Percentiles rank a stretch among this genome's conserved stretches.
Evolutionary conservation across 768 basidiomycete species (phyloP).

Genomic region (Phaffia tasmanica): DNA sequence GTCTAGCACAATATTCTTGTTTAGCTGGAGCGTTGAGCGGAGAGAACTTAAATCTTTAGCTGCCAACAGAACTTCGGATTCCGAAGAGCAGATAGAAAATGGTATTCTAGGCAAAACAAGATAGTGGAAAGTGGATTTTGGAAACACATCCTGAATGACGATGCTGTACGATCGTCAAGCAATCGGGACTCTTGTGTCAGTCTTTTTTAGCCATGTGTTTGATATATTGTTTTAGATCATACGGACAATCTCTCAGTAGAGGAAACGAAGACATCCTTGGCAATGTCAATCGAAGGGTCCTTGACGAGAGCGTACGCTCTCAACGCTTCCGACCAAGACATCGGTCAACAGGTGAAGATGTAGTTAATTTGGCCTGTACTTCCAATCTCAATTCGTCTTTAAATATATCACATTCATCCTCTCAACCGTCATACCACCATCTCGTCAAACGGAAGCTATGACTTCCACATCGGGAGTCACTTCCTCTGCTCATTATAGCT

Average conservation of each 20-base stretch:
- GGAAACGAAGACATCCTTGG: conserved; percentile 1
- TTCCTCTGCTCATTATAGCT: no score
- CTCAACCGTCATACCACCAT: no score
- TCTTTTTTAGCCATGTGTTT: neutral
- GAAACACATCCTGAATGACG: conserved; percentile 14
- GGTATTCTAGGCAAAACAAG: conserved; percentile 22
- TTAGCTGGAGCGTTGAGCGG: neutral
- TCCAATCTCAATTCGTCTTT: no score
- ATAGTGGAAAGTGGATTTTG: conserved; percentile 12
- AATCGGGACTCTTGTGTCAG: no score
- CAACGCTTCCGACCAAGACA: conserved; percentile 19
- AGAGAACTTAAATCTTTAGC: neutral
- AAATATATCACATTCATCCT: no score
- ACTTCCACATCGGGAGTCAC: no score
- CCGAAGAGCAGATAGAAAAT: neutral
- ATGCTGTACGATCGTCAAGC: neutral
- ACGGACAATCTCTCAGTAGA: conserved; percentile 10
- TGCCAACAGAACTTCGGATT: neutral
- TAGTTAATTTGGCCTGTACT: no score
- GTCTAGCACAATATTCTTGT: conserved; percentile 6
- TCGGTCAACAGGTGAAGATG: conserved; percentile 1
- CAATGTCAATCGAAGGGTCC: neutral
- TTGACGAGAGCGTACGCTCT: conserved; percentile 1
- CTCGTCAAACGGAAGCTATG: no score
- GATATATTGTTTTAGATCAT: neutral